These are phyloP conservation scores for Spizellomyces sp. DNA, from an alignment of 192 early-diverging fungal species.

Conservation along the genomic window DNA sequence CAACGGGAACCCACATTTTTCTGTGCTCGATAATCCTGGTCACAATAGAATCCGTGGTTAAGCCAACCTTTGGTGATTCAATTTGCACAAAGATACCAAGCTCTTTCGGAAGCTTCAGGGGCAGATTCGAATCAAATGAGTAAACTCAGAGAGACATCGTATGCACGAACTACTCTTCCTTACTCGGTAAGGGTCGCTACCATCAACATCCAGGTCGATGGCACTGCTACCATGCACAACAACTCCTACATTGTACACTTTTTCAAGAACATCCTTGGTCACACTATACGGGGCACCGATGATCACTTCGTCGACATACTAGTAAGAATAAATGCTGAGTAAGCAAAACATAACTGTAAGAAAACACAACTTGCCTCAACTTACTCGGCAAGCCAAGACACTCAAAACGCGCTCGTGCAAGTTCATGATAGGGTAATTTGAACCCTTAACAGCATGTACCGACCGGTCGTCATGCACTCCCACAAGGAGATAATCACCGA, in stretches of 20 bases:
- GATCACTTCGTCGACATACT: conserved; percentile 94
- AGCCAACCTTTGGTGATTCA: conserved; percentile 70
- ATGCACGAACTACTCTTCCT: not conserved
- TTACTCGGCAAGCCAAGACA: conserved; percentile 89
- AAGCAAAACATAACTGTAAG: not conserved
- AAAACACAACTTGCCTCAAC: conserved; percentile 1
- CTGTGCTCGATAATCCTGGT: conserved; percentile 86
- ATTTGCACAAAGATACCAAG: conserved; percentile 80
- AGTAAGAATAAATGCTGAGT: not conserved
- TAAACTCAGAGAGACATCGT: not conserved
- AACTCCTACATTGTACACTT: conserved; percentile 82
- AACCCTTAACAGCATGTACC: conserved; percentile 83
- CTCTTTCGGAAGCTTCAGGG: conserved; percentile 68
- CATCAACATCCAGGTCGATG: conserved; percentile 69
- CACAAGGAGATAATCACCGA: conserved; percentile 90
- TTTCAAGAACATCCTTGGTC: conserved; percentile 79
- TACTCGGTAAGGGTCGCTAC: conserved; percentile 79
- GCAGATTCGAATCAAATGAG: not conserved
- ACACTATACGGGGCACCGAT: conserved; percentile 90
- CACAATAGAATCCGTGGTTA: conserved; percentile 88
- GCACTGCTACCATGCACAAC: conserved; percentile 78
- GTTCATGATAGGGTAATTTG: conserved; percentile 94
- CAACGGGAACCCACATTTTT: conserved; percentile 60
- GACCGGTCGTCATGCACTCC: conserved; percentile 91
- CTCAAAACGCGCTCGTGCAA: conserved; percentile 90